phyloP scores from a whole-genome alignment of 108 stramenopile genomes.

The Schizochytrium sp. region DNA sequence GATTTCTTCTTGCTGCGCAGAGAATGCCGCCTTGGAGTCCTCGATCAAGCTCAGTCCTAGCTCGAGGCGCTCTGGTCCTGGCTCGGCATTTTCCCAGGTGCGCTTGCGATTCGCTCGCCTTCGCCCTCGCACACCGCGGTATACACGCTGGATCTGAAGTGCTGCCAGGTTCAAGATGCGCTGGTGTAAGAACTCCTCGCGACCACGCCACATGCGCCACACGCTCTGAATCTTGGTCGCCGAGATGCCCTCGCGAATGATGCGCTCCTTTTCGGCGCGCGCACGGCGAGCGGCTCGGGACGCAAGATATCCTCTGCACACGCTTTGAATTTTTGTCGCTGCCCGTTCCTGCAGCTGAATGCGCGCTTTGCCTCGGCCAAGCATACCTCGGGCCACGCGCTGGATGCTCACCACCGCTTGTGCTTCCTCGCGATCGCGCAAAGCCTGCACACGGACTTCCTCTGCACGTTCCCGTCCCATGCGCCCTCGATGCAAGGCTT shows the following conservation, averaged over 20 bases:
- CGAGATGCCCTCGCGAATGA: background rate
- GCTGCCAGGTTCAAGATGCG: conserved; percentile 41
- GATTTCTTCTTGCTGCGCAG: conserved; percentile 54
- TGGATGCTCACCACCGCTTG: conserved; percentile 40
- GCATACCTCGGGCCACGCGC: conserved; percentile 52
- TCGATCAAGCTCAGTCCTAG: conserved; percentile 48
- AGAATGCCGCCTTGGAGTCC: conserved; percentile 56
- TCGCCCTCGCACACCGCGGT: conserved; percentile 63
- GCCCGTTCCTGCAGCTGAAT: conserved; percentile 36
- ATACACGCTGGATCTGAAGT: conserved; percentile 53
- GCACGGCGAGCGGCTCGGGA: background rate
- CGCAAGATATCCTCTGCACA: background rate
- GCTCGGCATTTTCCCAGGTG: conserved; percentile 57
- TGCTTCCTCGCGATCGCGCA: conserved; percentile 26
- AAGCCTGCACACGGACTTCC: conserved; percentile 41
- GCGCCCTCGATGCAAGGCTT: conserved; percentile 57
- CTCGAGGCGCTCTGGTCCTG: conserved; percentile 49
- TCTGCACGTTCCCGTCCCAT: conserved; percentile 53
- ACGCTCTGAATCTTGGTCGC: conserved; percentile 43
- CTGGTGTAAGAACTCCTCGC: conserved; percentile 32
- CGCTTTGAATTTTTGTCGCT: conserved; percentile 31
- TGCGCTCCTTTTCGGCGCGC: background rate
- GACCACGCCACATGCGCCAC: conserved; percentile 49
- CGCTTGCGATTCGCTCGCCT: conserved; percentile 58
- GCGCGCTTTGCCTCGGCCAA: conserved; percentile 42